These are phyloP conservation scores for Colletotrichum scovillei DNA, from an alignment of 2,329 filamentous ascomycete species.

Conservation along the genomic window DNA sequence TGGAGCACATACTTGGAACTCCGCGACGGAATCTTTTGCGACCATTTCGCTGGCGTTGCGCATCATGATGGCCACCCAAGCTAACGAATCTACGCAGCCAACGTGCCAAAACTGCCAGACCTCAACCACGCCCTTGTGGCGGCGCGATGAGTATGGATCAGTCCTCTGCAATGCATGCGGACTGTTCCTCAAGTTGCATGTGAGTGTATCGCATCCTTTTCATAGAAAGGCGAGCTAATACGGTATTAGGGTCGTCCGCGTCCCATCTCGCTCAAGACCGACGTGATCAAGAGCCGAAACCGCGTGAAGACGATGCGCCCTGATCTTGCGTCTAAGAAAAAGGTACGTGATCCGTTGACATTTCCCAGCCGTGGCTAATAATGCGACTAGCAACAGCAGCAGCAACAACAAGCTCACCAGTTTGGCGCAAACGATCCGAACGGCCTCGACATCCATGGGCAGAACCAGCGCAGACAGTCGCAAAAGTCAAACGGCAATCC, in stretches of 20 bases:
- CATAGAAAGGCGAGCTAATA: not conserved
- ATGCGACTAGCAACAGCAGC: slow-evolving; percentile 38
- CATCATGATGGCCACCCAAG: slow-evolving; percentile 64
- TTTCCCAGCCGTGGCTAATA: not conserved
- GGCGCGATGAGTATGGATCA: slow-evolving; percentile 93
- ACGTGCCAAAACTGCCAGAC: slow-evolving; percentile 97
- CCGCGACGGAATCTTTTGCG: not conserved
- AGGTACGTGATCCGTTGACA: slow-evolving; percentile 64
- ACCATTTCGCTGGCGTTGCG: slow-evolving; percentile 14
- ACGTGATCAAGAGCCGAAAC: slow-evolving; percentile 99
- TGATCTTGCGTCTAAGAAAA: slow-evolving; percentile 84
- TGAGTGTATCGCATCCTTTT: not conserved
- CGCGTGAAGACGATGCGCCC: slow-evolving; percentile 89
- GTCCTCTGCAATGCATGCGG: slow-evolving; percentile 99
- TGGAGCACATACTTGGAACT: not conserved
- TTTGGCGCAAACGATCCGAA: slow-evolving; percentile 59
- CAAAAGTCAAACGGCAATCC: slow-evolving; percentile 80
- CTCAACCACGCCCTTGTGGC: slow-evolving; percentile 96
- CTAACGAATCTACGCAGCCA: slow-evolving; percentile 79
- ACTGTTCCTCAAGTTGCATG: slow-evolving; percentile 96
- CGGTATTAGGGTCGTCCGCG: slow-evolving; percentile 70
- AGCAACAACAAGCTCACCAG: slow-evolving; percentile 51
- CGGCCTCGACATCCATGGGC: slow-evolving; percentile 68
- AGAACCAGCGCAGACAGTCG: slow-evolving; percentile 69
- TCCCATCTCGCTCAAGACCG: slow-evolving; percentile 96